Base-by-base conservation (phyloP, 2,329 filamentous ascomycete genomes). In the Trichoderma arundinaceum region DNA sequence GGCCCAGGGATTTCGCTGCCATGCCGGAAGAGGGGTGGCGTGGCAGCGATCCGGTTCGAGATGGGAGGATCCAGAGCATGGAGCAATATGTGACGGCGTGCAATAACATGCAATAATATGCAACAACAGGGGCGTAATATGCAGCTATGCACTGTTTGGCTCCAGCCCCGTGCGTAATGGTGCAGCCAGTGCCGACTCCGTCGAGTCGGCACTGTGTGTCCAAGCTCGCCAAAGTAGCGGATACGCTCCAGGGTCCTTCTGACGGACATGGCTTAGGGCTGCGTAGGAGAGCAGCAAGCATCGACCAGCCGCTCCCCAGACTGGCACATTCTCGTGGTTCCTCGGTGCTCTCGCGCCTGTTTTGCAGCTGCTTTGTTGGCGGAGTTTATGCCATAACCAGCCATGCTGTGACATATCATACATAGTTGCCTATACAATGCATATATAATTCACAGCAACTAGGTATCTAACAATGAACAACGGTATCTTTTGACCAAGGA, bases 11-110 rank as follows among this genome's bases (percentile, higher is more conserved):
- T 19, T 48, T 51, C 17, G 22, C 43, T 38, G 59, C 48, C 41
- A 46, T 48, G n/a, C 41, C 41, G 39, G 33, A 65, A 41, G 39
- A 52, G 48, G 63, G 46, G 63, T 12, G 46, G 54, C 39, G 63
- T 46, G 63, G 63, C 54, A 60, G 56, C 48, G 54, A 65, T 65
- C 56, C 63, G 56, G 63, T 65, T 65, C 43, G 62, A 65, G 35
- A 39, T 35, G 61, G 32, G 43, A 56, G 43, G 52, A 64, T 58
- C 54, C 54, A 58, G 43, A 49, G 13, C 43, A 48, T 48, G 56
- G 39, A 56, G 51, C 43, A 61, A 38, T 12, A n/a, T 15, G 13
- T 57, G 17, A 19, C 32, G 19, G 46, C 46, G 28, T 52, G 58
- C 48, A 17, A 33, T 17, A 28, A 46, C 6, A 28, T 32, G 49